Conservation (phyloP, 768 basidiomycete species). For the Lactarius quietus region DNA sequence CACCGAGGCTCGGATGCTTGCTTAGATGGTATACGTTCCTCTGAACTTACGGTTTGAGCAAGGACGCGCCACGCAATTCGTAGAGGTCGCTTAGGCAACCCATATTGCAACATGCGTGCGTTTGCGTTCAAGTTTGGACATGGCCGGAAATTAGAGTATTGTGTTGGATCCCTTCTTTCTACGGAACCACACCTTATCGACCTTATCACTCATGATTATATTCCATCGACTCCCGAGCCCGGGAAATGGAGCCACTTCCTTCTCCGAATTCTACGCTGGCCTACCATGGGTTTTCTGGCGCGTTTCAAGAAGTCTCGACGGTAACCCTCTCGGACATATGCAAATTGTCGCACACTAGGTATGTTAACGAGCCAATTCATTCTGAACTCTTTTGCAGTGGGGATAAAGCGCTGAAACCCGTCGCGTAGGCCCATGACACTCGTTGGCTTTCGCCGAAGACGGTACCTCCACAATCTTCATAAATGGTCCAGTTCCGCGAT, state of each 20-base stretch:
- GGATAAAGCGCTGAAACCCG: conserved; percentile 53
- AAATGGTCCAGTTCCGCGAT: background rate
- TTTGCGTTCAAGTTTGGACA: no score
- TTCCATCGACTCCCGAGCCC: background rate
- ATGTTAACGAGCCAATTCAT: background rate
- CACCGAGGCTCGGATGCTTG: no score
- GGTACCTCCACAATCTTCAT: conserved; percentile 26
- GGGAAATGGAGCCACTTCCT: background rate
- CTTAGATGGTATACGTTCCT: background rate
- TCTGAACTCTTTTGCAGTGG: no score
- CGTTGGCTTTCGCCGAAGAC: conserved; percentile 40
- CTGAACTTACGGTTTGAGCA: background rate
- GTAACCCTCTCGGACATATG: conserved; percentile 39
- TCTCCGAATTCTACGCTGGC: conserved; percentile 40
- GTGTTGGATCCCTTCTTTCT: background rate
- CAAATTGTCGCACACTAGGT: conserved; percentile 9
- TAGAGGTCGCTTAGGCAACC: conserved; percentile 9
- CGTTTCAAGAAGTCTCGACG: no score
- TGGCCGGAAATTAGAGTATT: background rate
- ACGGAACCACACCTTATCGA: background rate
- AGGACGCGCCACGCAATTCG: background rate
- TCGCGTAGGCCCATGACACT: conserved; percentile 53
- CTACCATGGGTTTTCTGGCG: no score
- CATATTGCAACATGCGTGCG: background rate
- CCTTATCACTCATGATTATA: background rate